A percentile compares a stretch with the other conserved stretches of the same genome.
Conservation (phyloP, 495 filamentous ascomycete genomes). For the Neurospora intermedia region DNA sequence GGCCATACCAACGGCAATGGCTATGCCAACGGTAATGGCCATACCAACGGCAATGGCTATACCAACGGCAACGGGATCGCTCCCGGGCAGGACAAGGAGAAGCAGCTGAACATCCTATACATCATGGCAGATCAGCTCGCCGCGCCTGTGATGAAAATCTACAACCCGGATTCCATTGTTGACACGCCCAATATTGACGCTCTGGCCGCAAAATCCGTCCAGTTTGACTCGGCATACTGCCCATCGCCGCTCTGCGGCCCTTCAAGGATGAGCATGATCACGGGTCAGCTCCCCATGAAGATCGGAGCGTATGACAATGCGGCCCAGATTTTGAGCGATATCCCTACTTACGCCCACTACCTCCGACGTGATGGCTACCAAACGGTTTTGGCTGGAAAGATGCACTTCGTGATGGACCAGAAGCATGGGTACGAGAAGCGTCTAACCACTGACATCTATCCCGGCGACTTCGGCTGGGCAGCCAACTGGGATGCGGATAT, state of each 20-base stretch:
- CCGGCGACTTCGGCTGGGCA: constrained; percentile 80
- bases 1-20: constrained; percentile 5
- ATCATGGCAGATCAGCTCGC: constrained; percentile 91
- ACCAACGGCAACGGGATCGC: background rate
- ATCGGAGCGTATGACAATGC: constrained; percentile 86
- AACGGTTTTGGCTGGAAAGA: constrained; percentile 83
- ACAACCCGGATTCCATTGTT: constrained; percentile 70
- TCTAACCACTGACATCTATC: constrained; percentile 86
- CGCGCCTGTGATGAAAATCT: constrained; percentile 71
- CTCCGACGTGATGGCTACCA: constrained; percentile 75
- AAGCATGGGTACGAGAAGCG: constrained; percentile 82
- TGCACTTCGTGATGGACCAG: constrained; percentile 92
- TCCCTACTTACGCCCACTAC: constrained; percentile 83
- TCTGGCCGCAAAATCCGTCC: constrained; percentile 64
- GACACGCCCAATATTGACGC: constrained; percentile 77
- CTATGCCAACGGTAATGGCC: constrained; percentile 1
- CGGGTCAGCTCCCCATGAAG: constrained; percentile 74
- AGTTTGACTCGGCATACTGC: constrained; percentile 85
- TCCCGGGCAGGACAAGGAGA: constrained; percentile 4
- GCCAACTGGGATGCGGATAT: constrained; percentile 64
- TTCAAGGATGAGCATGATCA: constrained; percentile 81
- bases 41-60: background rate
- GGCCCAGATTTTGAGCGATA: constrained; percentile 58
- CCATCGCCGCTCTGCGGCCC: constrained; percentile 82
- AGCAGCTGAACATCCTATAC: constrained; percentile 30